These are phyloP conservation scores for Aspergillus persii DNA, from an alignment of 2,329 filamentous ascomycete genomes.

Conservation along the genomic window DNA sequence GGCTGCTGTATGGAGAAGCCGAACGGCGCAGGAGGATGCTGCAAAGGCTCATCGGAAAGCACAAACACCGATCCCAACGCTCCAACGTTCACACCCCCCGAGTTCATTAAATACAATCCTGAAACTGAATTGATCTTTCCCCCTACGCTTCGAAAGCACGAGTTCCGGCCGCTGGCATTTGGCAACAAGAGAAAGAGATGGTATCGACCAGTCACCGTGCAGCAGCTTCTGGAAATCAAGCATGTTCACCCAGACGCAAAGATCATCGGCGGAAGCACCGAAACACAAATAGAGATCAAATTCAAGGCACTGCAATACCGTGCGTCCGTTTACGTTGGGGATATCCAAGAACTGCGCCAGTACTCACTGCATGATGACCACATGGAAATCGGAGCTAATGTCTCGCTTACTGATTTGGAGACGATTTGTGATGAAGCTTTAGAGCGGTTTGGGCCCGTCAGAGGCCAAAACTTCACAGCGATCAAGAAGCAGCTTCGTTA, in stretches of 20 bases:
- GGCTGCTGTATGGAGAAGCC: constrained; percentile 74
- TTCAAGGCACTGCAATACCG: constrained; percentile 94
- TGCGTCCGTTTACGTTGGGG: constrained; percentile 86
- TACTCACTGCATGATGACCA: constrained; percentile 76
- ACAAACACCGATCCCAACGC: constrained; percentile 34
- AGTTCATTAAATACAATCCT: constrained; percentile 90
- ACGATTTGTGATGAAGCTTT: constrained; percentile 76
- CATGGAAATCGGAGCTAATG: constrained; percentile 90
- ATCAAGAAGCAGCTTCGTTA: constrained; percentile 93
- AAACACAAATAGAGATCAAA: constrained; percentile 97
- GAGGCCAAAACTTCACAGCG: constrained; percentile 79
- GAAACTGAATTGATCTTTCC: constrained; percentile 96
- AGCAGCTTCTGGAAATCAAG: constrained; percentile 91
- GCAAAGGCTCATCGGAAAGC: constrained; percentile 57
- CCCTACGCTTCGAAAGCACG: constrained; percentile 75
- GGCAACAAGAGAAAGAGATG: constrained; percentile 94
- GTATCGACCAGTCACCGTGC: constrained; percentile 83
- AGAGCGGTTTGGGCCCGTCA: constrained; percentile 68
- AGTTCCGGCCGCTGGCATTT: constrained; percentile 78
- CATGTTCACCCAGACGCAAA: constrained; percentile 79
- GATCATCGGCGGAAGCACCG: constrained; percentile 91
- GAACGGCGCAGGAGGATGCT: constrained; percentile 60
- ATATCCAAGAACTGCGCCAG: constrained; percentile 83
- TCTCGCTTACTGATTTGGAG: constrained; percentile 88
- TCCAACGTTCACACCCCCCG: constrained; percentile 75